Evolutionary conservation across 176 grass and related monocot genomes (phyloP).

Genomic region (Raddia guianensis): DNA sequence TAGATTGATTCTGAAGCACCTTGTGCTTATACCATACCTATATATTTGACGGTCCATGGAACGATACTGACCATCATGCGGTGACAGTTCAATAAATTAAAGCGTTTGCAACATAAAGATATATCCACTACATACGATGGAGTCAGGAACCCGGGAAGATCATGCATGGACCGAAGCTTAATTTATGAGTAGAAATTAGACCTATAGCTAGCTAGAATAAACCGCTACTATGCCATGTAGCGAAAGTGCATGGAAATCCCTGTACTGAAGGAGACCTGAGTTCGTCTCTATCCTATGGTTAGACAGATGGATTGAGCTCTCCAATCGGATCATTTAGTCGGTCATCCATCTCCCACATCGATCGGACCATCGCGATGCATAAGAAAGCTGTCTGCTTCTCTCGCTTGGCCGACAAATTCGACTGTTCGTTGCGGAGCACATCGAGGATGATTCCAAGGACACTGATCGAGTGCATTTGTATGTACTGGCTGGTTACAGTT

Average conservation of each 20-base stretch:
- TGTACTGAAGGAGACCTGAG: background rate
- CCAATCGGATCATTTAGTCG: conserved; percentile 10
- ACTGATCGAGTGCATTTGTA: background rate
- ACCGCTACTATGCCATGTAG: too few species aligned
- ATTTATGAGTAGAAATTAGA: too few species aligned
- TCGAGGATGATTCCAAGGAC: background rate
- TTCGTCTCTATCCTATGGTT: background rate
- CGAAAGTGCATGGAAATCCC: background rate
- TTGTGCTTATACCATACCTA: too few species aligned
- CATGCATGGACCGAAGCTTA: too few species aligned
- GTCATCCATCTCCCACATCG: background rate
- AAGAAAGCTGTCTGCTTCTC: background rate
- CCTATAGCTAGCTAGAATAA: too few species aligned
- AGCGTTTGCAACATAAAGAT: too few species aligned
- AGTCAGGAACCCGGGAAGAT: too few species aligned
- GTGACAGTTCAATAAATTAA: too few species aligned
- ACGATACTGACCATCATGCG: too few species aligned
- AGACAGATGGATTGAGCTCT: background rate
- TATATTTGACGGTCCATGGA: too few species aligned
- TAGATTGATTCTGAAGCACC: too few species aligned
- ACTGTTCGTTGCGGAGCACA: background rate
- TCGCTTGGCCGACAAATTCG: background rate
- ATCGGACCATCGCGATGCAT: background rate
- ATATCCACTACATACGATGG: too few species aligned
- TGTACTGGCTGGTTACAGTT: background rate